Percentiles rank a stretch among this genome's conserved stretches.
These are phyloP conservation scores for Paramyrothecium sp. DNA, from an alignment of 2,329 filamentous ascomycete genomes.

Conservation along the genomic window DNA sequence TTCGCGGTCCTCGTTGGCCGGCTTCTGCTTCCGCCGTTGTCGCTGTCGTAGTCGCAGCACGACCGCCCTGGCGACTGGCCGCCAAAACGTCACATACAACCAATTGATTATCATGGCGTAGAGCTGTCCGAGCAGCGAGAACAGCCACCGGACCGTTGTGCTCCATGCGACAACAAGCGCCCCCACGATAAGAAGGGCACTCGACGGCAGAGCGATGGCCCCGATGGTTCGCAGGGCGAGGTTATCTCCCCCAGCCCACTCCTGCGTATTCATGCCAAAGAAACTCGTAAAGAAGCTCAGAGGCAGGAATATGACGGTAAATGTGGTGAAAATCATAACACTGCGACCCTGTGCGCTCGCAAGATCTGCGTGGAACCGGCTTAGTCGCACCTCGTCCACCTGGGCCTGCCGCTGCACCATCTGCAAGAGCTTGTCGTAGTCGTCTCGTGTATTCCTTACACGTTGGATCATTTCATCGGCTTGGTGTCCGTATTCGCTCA, in stretches of 20 bases:
- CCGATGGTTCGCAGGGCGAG: slow-evolving; percentile 44
- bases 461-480: slow-evolving; percentile 56
- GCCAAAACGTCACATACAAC: slow-evolving; percentile 18
- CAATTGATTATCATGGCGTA: slow-evolving; percentile 13
- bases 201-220: slow-evolving; percentile 46
- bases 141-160: slow-evolving; percentile 35
- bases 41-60: slow-evolving; percentile 13
- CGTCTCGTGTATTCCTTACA: slow-evolving; percentile 57
- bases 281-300: slow-evolving; percentile 64
- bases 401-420: slow-evolving; percentile 67
- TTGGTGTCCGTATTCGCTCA: slow-evolving; percentile 55
- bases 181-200: slow-evolving; percentile 43
- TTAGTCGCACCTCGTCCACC: slow-evolving; percentile 64
- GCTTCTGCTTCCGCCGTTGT: slow-evolving; percentile 9
- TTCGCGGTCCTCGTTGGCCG: slow-evolving; percentile 9
- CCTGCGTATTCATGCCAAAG: slow-evolving; percentile 63
- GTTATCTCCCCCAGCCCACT: slow-evolving; percentile 54
- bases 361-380: slow-evolving; percentile 60
- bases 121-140: slow-evolving; percentile 18
- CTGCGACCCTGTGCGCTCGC: slow-evolving; percentile 61
- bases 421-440: slow-evolving; percentile 64
- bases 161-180: slow-evolving; percentile 58
- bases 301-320: slow-evolving; percentile 62
- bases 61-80: slow-evolving; percentile 13
- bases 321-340: slow-evolving; percentile 65